Conservation (phyloP, 192 early-diverging fungal species). For the Backusella westeae region DNA sequence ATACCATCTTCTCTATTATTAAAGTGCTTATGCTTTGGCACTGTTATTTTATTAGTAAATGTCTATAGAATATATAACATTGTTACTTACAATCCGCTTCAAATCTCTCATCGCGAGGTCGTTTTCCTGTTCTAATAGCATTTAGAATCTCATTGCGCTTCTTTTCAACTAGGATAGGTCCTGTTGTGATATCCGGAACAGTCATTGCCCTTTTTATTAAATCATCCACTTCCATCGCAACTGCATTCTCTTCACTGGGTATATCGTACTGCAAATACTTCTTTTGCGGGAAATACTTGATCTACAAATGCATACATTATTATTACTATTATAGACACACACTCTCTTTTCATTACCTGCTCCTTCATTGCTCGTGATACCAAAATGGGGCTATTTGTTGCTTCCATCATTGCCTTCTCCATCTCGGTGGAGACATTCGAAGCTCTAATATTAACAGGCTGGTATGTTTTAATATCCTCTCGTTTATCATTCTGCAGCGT, state of each 20-base stretch:
- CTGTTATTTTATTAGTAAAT: neutral
- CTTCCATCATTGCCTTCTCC: neutral
- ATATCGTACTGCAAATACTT: neutral
- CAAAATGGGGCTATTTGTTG: neutral
- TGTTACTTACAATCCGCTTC: conserved; percentile 21
- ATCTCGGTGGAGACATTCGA: neutral
- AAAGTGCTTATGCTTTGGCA: conserved; percentile 3
- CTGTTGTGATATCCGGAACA: conserved; percentile 22
- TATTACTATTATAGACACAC: neutral
- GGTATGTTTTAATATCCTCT: neutral
- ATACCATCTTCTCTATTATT: conserved; percentile 24
- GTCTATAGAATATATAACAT: neutral
- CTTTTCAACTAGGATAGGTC: conserved; percentile 29
- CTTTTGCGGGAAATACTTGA: neutral
- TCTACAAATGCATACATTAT: neutral
- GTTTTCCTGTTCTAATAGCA: conserved; percentile 28
- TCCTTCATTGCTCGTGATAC: conserved; percentile 16
- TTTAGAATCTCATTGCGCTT: conserved; percentile 30
- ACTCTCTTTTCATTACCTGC: conserved; percentile 14
- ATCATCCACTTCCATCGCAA: neutral
- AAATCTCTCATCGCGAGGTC: conserved; percentile 14
- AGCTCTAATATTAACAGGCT: conserved; percentile 27
- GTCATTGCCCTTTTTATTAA: conserved; percentile 16
- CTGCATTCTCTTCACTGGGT: neutral
- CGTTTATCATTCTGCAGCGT: neutral